Conservation (phyloP, 108 stramenopile species). For the Nitzschia sp. region DNA sequence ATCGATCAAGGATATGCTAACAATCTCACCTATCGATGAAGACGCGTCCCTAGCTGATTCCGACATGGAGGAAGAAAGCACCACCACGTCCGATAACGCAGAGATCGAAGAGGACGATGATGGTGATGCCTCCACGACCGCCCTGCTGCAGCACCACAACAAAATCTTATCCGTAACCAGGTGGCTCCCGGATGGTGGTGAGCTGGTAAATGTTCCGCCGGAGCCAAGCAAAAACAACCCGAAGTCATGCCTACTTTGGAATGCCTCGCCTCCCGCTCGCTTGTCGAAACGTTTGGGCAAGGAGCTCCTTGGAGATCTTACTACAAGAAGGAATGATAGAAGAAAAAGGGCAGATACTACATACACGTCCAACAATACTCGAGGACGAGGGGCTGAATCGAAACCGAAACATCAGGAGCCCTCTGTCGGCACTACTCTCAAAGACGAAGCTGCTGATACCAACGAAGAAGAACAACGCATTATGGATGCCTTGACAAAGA, state of each 20-base stretch:
- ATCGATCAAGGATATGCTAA: background rate
- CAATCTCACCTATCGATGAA: background rate
- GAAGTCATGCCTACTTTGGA: background rate
- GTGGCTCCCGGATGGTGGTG: background rate
- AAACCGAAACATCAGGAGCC: no score
- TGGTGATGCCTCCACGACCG: background rate
- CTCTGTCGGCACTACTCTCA: no score
- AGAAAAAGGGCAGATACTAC: no score
- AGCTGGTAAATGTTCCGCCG: no score
- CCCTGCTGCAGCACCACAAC: background rate
- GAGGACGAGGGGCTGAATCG: no score
- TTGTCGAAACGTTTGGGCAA: background rate
- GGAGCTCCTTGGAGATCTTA: background rate
- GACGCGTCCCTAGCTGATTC: background rate
- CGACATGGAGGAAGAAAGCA: background rate
- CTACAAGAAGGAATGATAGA: no score
- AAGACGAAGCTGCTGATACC: no score
- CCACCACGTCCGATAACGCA: no score
- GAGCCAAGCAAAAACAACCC: background rate
- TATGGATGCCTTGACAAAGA: no score
- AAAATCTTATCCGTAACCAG: no score
- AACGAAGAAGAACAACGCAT: no score
- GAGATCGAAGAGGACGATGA: background rate
- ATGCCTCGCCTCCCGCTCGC: background rate
- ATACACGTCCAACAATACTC: no score